Percentiles rank a stretch among this genome's conserved stretches.
Evolutionary conservation across 192 early-diverging fungal species (phyloP).

Genomic region (Coemansia aciculifera): DNA sequence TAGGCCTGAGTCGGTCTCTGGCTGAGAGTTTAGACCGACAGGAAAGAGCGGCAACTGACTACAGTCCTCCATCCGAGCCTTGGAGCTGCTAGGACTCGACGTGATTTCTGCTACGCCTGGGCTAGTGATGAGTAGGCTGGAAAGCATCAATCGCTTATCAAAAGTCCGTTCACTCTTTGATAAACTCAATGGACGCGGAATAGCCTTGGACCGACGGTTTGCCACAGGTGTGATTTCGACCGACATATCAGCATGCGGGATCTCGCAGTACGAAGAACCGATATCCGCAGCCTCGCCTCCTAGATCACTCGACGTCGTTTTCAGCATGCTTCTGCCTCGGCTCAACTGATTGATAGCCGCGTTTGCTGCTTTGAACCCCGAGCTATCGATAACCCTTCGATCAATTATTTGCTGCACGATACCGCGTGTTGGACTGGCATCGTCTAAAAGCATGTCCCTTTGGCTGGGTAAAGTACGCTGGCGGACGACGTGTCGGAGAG

Average conservation of each 20-base stretch:
- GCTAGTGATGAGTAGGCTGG: conserved; percentile 22
- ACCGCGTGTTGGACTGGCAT: conserved; percentile 19
- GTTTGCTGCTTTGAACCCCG: conserved; percentile 7
- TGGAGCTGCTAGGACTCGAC: background rate
- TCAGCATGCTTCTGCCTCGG: background rate
- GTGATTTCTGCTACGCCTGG: background rate
- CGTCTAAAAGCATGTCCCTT: conserved; percentile 11
- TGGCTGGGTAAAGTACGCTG: conserved; percentile 16
- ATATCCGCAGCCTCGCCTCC: conserved; percentile 11
- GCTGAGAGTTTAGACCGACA: background rate
- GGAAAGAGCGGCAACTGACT: background rate
- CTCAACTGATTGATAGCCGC: background rate
- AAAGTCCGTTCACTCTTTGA: conserved; percentile 33
- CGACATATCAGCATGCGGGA: background rate
- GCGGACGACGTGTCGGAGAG: conserved; percentile 38
- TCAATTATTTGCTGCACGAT: conserved; percentile 51
- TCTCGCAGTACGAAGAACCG: background rate
- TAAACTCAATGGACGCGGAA: conserved; percentile 26
- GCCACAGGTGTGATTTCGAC: conserved; percentile 30
- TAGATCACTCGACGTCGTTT: conserved; percentile 21
- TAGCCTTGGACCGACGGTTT: conserved; percentile 22
- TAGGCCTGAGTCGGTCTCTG: background rate
- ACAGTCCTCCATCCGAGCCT: background rate
- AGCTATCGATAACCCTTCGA: conserved; percentile 20
- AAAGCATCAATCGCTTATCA: conserved; percentile 45